phyloP scores from a whole-genome alignment of 257 asterid species.

The Voacanga thouarsii region DNA sequence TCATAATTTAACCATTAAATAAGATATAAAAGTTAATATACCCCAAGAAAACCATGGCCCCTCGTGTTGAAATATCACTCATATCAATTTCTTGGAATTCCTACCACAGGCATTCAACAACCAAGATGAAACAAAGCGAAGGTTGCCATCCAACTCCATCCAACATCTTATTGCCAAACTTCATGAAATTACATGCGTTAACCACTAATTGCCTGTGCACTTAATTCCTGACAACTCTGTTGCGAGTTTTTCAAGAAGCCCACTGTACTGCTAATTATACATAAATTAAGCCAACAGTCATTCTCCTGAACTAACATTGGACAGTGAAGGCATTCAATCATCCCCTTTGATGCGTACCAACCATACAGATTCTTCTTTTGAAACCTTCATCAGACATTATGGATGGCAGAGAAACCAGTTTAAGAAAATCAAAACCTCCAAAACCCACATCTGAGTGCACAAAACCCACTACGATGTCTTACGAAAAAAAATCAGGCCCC shows the following conservation, averaged over 20 bases:
- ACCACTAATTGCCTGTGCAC: constrained; percentile 2
- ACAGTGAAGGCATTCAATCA: not conserved
- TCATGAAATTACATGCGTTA: not conserved
- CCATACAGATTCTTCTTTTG: not conserved
- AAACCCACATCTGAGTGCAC: not conserved
- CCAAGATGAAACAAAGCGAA: constrained; percentile 4
- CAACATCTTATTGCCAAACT: not conserved
- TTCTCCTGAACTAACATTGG: not conserved
- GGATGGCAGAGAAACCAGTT: constrained; percentile 4
- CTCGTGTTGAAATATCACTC: not conserved
- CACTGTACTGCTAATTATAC: not conserved
- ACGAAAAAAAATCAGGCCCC: constrained; percentile 2
- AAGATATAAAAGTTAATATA: not conserved
- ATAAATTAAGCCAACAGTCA: not conserved
- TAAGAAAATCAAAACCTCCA: constrained; percentile 11
- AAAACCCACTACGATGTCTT: not conserved
- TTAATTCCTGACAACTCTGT: constrained; percentile 10
- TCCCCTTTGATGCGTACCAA: constrained; percentile 12
- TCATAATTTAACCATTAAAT: constrained; percentile 1
- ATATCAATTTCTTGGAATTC: not conserved
- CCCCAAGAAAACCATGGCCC: constrained; percentile 3
- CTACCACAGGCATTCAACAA: constrained; percentile 1
- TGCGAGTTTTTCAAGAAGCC: not conserved
- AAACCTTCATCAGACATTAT: constrained; percentile 7
- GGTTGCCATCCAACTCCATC: not conserved